Evolutionary conservation across 352 stramenopile species (phyloP), one percentile per base, ranked within the genome.

Genomic region (Phytophthora crassamura): DNA sequence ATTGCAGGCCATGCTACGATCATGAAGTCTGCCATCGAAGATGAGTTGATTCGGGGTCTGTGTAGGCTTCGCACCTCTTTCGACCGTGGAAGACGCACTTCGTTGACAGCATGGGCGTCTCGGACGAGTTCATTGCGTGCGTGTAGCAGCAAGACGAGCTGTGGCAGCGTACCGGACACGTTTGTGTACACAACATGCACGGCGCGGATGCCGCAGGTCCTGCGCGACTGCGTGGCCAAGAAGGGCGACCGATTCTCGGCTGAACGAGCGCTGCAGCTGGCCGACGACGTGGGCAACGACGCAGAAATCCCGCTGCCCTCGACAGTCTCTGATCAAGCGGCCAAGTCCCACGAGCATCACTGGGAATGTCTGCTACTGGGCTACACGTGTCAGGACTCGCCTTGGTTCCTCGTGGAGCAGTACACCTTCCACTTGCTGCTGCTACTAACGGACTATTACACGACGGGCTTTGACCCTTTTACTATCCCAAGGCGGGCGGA

Each of bases 101-200:
- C 14, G 10, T 36, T 11, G 8, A 6, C 36, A 57, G 7, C 36
- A 67, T 67, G 59, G 28, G 25, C 33, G 34, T 67, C 32, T 70
- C 78, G 0, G 39, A 77, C 40, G 34, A 73, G 42, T 88, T 84
- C 69, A 71, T 85, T 52, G 54, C 50, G 25, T 57, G 52, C 30
- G 36, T 85, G 18, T 40, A 64, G 57, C 76, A 74, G 60, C 60
- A 68, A 28, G 50, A 77, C 15, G 57, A 74, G 50, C 50, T 82
- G 16, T 33, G 67, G 70, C 28, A 64, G 77, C 57, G 58, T 77
- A 0, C 59, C 59, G 14, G 76, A 71, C 52, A 78, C 70, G 2
- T 90, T 90, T 43, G 67, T 78, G 1, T 57, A 87, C 61, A 72
- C 80, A 10, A 82, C 78, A 45, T 88, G 76, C 75, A 65, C 63